Conservation (phyloP, 192 early-diverging fungal species). For the Kappamyces sp. region DNA sequence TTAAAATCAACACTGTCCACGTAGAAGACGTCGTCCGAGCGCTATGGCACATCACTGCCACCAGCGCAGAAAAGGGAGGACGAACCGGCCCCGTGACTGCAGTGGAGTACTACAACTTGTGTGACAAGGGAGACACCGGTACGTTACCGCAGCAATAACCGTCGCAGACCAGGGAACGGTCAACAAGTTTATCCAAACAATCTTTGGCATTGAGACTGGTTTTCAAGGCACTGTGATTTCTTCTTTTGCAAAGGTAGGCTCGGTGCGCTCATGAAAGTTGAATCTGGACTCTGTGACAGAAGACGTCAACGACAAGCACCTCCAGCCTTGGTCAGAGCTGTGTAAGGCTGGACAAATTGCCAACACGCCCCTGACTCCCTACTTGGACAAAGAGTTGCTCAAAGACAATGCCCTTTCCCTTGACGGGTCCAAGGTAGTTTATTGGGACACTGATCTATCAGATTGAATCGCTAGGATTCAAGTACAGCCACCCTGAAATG, state of each 20-base stretch:
- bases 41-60: slow-evolving; percentile 44
- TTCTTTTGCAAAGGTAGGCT: slow-evolving; percentile 69
- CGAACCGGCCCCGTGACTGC: slow-evolving; percentile 31
- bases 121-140: slow-evolving; percentile 83
- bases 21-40: slow-evolving; percentile 73
- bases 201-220: slow-evolving; percentile 80
- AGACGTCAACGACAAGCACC: slow-evolving; percentile 88
- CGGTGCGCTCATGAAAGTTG: slow-evolving; percentile 43
- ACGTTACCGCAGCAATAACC: slow-evolving; percentile 19
- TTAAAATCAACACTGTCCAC: slow-evolving; percentile 93
- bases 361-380: slow-evolving; percentile 86
- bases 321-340: slow-evolving; percentile 88
- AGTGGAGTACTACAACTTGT: slow-evolving; percentile 70
- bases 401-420: slow-evolving; percentile 77
- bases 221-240: slow-evolving; percentile 74
- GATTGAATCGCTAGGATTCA: slow-evolving; percentile 68
- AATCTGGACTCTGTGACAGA: slow-evolving; percentile 80
- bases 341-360: slow-evolving; percentile 61
- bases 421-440: slow-evolving; percentile 65
- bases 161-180: slow-evolving; percentile 68
- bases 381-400: slow-evolving; percentile 86
- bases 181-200: slow-evolving; percentile 59
- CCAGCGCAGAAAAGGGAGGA: slow-evolving; percentile 41
- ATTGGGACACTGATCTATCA: slow-evolving; percentile 20
- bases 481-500: slow-evolving; percentile 61